Conservation (phyloP, 2,329 filamentous ascomycete species). For the Akanthomyces lecanii region DNA sequence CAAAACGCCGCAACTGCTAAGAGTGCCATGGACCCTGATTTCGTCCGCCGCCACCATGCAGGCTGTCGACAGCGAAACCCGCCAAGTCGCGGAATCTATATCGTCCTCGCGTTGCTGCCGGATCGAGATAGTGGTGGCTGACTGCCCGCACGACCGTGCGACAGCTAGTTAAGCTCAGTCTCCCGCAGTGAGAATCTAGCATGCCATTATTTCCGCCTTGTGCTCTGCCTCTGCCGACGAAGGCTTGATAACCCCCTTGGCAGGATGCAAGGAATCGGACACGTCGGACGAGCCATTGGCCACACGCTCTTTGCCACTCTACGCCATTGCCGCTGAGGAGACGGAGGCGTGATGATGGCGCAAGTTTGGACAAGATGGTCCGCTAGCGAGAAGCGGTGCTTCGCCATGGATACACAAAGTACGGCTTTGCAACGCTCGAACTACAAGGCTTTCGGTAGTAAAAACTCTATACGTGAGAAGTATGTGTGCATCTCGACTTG, state of each 20-base stretch:
- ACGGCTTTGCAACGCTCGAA: too few species aligned
- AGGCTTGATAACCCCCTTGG: not conserved
- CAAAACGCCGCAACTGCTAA: not conserved
- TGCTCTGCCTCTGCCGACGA: not conserved
- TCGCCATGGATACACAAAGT: not conserved
- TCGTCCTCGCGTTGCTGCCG: slow-evolving; percentile 3
- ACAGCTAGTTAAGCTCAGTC: not conserved
- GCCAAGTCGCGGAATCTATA: not conserved
- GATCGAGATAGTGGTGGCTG: slow-evolving; percentile 3
- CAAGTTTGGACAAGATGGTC: not conserved
- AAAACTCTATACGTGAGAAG: too few species aligned
- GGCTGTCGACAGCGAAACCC: not conserved
- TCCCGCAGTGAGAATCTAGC: too few species aligned
- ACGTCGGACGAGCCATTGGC: not conserved
- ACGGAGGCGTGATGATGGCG: slow-evolving; percentile 2
- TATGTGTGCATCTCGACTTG: too few species aligned
- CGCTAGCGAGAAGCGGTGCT: not conserved
- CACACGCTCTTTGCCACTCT: not conserved
- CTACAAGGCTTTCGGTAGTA: too few species aligned
- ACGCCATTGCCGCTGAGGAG: not conserved
- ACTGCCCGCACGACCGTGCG: not conserved
- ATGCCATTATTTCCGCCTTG: not conserved
- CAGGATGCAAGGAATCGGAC: not conserved
- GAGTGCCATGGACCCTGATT: not conserved
- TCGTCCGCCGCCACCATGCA: not conserved